A percentile compares a stretch with the other conserved stretches of the same genome.
Evolutionary conservation across 2,329 filamentous ascomycete genomes (phyloP).

Genomic region (Aureobasidium zeae): DNA sequence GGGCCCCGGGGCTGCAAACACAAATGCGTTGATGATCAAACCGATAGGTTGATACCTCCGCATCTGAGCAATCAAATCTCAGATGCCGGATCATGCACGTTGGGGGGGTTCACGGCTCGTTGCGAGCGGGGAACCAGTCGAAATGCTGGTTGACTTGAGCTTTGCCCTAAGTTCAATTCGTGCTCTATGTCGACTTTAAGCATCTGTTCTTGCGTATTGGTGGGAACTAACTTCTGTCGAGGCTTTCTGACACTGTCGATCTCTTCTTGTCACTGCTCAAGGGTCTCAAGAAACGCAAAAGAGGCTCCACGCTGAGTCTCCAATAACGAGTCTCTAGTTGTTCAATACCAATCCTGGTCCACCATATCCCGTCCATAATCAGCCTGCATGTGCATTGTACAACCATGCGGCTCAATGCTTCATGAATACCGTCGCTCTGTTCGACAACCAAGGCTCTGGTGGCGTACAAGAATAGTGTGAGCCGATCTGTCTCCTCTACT

Average conservation of each 20-base stretch:
- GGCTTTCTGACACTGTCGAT: neutral
- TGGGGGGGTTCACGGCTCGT: constrained; percentile 4
- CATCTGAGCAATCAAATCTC: neutral
- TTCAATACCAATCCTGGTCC: no score
- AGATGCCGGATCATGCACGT: constrained; percentile 3
- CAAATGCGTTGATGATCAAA: constrained; percentile 2
- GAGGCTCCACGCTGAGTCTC: no score
- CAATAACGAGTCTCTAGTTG: neutral
- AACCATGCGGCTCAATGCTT: constrained; percentile 8
- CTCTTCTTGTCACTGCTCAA: neutral
- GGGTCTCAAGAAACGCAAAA: neutral
- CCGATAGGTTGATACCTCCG: neutral
- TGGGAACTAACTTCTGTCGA: neutral
- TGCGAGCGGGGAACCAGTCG: neutral
- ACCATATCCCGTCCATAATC: constrained; percentile 1
- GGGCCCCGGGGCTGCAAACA: neutral
- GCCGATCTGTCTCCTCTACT: constrained; percentile 4
- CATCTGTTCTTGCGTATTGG: constrained; percentile 3
- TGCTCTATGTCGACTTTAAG: neutral
- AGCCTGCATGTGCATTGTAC: constrained; percentile 4
- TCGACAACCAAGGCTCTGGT: constrained; percentile 2
- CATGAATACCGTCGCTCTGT: constrained; percentile 1
- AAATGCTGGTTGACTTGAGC: neutral
- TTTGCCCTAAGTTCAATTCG: neutral
- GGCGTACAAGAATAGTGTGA: constrained; percentile 15